Evolutionary conservation across 306 rosid species (phyloP).

Genomic region (Argentina anserina): DNA sequence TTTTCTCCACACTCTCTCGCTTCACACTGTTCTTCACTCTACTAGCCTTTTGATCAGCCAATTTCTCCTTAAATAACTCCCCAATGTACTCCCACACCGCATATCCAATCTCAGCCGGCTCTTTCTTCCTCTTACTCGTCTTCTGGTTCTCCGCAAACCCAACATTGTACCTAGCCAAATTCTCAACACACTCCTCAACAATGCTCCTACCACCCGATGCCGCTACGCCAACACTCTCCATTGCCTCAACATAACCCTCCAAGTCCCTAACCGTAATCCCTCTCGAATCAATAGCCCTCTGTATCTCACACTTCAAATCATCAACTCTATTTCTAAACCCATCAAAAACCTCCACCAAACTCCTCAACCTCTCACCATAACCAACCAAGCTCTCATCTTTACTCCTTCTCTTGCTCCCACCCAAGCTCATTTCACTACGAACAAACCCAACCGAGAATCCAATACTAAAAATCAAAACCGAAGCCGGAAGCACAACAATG

Average conservation of each 20-base stretch:
- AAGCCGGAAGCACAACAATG: slow-evolving; percentile 66
- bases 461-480: slow-evolving; percentile 58
- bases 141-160: slow-evolving; percentile 49
- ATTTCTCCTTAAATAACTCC: slow-evolving; percentile 53
- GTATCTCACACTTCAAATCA: slow-evolving; percentile 49
- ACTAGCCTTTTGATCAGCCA: slow-evolving; percentile 36
- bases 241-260: slow-evolving; percentile 46
- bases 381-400: slow-evolving; percentile 47
- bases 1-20: slow-evolving; percentile 32
- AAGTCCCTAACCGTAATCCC: slow-evolving; percentile 54
- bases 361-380: slow-evolving; percentile 46
- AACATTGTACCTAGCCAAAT: slow-evolving; percentile 39
- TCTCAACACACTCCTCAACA: slow-evolving; percentile 36
- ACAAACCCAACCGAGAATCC: slow-evolving; percentile 71
- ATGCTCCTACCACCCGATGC: slow-evolving; percentile 44
- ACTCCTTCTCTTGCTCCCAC: slow-evolving; percentile 46
- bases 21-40: slow-evolving; percentile 45
- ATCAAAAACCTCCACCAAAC: slow-evolving; percentile 48
- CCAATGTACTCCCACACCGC: slow-evolving; percentile 57
- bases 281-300: slow-evolving; percentile 52
- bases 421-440: slow-evolving; percentile 43
- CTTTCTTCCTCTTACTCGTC: slow-evolving; percentile 52
- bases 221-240: slow-evolving; percentile 40
- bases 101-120: slow-evolving; percentile 48
- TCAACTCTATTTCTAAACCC: slow-evolving; percentile 42